Evolutionary conservation across 1,139 yeast genomes (phyloP), one percentile per base, ranked within the genome.

Genomic region (Ogataea hybrid): DNA sequence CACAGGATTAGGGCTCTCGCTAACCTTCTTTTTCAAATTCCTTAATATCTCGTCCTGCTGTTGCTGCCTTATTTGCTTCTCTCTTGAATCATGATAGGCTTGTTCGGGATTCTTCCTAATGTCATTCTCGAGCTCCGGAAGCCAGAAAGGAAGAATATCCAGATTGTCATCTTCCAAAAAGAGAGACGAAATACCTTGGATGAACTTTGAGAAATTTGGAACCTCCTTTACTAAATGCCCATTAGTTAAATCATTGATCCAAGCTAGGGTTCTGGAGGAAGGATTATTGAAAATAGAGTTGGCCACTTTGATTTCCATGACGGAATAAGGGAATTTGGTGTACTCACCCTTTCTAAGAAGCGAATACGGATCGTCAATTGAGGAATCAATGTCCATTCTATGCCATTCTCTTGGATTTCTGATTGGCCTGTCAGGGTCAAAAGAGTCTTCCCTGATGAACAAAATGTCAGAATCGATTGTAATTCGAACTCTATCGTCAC

Each of bases 391-490:
- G 63, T 92, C 97, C 40, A 81, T 73, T 62, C 97, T 79, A 64
- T 90, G 97, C 98, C 98, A 92, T 56, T 75, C 77, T 18, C 70
- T 68, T 29, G 97, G 95, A 59, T 88, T 87, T 66, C 98, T 82
- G 47, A 89, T 84, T 18, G 97, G 97, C 54, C 90, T 76, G 51
- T 80, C 82, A 40, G 73, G 68, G 63, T 89, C 96, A 61, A 90
- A 84, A 0, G 92, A 67, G 63, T 92, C 97, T 64, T 92, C 98
- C 58, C 97, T 79, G 47, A 92, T 83, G 59, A 87, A 89, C 39
- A 83, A 64, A 47, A 92, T 79, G 61, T 92, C 92, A 9, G 95
- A 84, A 65, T 92, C 98, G 51, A 92, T 84, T 29, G 88, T 82
- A 47, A 90, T 81, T 62, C 97, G 80, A 36, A 90, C 83, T 57